Evolutionary conservation across 163 green algal species (phyloP).

Genomic region (Trebouxiophyceae sp.): DNA sequence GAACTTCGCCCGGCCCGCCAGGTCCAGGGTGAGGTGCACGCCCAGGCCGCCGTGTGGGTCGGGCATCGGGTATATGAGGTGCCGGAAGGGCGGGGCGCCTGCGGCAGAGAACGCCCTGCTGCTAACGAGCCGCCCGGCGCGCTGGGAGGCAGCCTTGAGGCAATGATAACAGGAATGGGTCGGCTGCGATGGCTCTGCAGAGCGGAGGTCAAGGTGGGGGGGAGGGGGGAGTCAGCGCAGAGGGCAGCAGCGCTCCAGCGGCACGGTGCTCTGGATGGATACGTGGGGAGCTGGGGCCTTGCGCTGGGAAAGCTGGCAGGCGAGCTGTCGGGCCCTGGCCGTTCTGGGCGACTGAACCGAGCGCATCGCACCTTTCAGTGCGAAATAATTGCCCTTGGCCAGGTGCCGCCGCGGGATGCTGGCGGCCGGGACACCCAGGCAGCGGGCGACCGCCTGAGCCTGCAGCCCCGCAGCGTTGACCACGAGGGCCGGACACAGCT

Average conservation of each 20-base stretch:
- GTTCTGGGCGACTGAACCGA: too few relatives aligned
- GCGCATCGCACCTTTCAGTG: conserved; percentile 18
- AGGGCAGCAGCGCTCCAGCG: too few relatives aligned
- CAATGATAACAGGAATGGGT: too few relatives aligned
- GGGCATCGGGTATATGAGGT: conserved; percentile 82
- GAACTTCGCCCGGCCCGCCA: conserved; percentile 62
- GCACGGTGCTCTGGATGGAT: background rate
- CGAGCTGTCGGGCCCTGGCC: background rate
- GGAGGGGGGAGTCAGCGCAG: background rate
- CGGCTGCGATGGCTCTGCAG: too few relatives aligned
- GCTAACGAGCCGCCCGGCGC: background rate
- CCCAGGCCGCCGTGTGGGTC: conserved; percentile 63
- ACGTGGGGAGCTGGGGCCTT: background rate
- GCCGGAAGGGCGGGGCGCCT: conserved; percentile 49
- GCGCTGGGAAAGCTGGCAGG: background rate
- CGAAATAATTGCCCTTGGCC: conserved; percentile 63
- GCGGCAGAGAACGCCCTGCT: background rate
- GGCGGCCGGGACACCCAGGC: conserved; percentile 25
- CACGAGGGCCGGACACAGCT: conserved; percentile 14
- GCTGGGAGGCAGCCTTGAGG: background rate
- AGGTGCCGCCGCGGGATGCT: conserved; percentile 43
- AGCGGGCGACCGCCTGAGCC: conserved; percentile 23
- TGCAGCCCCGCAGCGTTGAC: conserved; percentile 57
- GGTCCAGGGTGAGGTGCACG: conserved; percentile 79
- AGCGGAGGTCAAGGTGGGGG: background rate